Evolutionary conservation across 371 early-diverging fungal species (phyloP).

Genomic region (Rhizopus delemar): DNA sequence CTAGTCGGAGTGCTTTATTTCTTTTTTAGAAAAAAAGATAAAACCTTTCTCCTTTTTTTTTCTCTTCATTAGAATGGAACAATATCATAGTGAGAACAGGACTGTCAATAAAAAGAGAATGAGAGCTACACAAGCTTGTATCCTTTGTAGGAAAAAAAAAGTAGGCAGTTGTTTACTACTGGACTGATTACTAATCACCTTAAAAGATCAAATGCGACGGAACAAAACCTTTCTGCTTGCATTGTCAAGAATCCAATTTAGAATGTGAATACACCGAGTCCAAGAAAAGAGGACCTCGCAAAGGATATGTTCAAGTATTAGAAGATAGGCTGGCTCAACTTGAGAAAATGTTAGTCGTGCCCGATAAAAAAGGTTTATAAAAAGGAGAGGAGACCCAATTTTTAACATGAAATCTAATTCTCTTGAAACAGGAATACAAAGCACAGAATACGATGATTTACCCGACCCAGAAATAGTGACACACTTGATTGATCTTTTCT

Average conservation of each 20-base stretch:
- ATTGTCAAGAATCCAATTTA: constrained; percentile 67
- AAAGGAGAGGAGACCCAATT: no score
- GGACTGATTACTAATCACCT: neutral
- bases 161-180: constrained; percentile 32
- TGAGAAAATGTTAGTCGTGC: constrained; percentile 53
- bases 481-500: constrained; percentile 61
- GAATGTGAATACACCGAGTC: constrained; percentile 74
- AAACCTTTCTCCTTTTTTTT: neutral
- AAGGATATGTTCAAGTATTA: constrained; percentile 76
- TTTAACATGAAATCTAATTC: neutral
- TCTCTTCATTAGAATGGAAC: neutral
- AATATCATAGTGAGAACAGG: constrained; percentile 13
- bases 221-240: constrained; percentile 73
- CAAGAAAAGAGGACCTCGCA: constrained; percentile 80
- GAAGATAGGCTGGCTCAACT: constrained; percentile 69
- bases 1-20: neutral
- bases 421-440: neutral
- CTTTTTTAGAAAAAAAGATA: neutral
- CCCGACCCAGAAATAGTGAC: constrained; percentile 52
- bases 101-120: constrained; percentile 51
- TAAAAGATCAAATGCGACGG: constrained; percentile 78
- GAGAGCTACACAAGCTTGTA: constrained; percentile 80
- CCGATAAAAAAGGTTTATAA: constrained; percentile 4
- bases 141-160: constrained; percentile 78
- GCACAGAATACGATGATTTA: constrained; percentile 25